Base-by-base conservation (phyloP, 306 rosid species). In the Lathyrus aphaca region DNA sequence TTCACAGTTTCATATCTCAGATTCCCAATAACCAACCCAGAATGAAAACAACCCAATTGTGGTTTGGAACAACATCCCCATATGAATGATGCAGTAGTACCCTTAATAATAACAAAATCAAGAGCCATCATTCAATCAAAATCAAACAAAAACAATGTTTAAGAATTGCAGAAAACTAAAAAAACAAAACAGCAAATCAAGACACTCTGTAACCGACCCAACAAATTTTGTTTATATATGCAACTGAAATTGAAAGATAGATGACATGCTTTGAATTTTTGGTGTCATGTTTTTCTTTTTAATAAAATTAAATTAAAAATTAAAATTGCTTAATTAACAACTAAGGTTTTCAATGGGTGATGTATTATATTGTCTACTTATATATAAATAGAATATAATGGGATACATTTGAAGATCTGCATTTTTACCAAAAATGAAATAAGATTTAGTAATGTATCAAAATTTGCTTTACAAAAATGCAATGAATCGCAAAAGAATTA, bases 121-220 rank as follows among this genome's bases (percentile, higher is more conserved):
- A 87, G 79, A 82, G 92, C 95, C 98, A 92, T 92, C 10, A 35
- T 7, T 35, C 39, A 35, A 35, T 35, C 0, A 56, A 76, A 65
- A 84, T 89, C 9, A 53, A 78, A 35, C 7, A 74, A 59, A 42
- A 45, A 1, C 15, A 42, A 42, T 42, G 46, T 42, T 42, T 42
- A 14, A 42, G 15, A 12, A 12, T 42, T 12, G 13, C 2, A 42
- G 46, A 42, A 42, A 14, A 12, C 46, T 0, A 42, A 42, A 39
- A 39, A 40, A 10, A 40, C 13, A 42, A 12, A 11, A 43, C 48
- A 43, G 6, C 38, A 32, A n/a, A n/a, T n/a, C n/a, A n/a, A 5
- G 48, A 43, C 16, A 12, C 49, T 42, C 15, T 44, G 16, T 44
- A 13, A 44, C 17, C 6, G 49, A 44, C 49, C 49, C 49, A 44